phyloP scores from a whole-genome alignment of 139 green algal genomes.

The Eudorina sp. region DNA sequence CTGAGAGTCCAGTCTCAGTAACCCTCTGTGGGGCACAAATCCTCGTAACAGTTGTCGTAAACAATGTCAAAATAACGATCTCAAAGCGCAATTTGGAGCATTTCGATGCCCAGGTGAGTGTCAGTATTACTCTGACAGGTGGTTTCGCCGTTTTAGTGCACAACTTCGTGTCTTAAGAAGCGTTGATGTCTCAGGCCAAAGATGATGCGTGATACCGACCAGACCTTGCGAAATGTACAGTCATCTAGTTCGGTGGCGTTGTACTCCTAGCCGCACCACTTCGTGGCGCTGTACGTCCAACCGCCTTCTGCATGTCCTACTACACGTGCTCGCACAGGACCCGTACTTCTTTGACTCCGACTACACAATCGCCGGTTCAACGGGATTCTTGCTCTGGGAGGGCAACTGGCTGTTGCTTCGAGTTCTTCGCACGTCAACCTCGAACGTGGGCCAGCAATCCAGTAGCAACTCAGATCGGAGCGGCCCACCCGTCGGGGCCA shows the following conservation, averaged over 20 bases:
- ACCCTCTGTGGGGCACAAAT: neutral
- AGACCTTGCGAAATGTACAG: too few relatives aligned
- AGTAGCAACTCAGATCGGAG: neutral
- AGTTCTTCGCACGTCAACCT: neutral
- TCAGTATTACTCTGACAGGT: too few relatives aligned
- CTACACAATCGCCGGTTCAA: conserved; percentile 47
- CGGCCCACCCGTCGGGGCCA: neutral
- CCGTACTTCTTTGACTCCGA: conserved; percentile 46
- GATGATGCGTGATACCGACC: too few relatives aligned
- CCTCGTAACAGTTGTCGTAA: neutral
- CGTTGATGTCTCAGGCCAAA: too few relatives aligned
- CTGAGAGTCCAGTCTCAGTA: too few relatives aligned
- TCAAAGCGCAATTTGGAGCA: conserved; percentile 45
- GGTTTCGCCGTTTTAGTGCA: too few relatives aligned
- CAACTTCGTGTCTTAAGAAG: too few relatives aligned
- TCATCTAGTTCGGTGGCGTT: too few relatives aligned
- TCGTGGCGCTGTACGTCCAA: too few relatives aligned
- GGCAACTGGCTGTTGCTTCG: conserved; percentile 48
- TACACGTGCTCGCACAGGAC: conserved; percentile 37
- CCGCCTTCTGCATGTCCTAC: too few relatives aligned
- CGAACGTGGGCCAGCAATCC: neutral
- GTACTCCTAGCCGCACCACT: too few relatives aligned
- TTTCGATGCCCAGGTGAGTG: conserved; percentile 26
- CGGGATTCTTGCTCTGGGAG: conserved; percentile 49
- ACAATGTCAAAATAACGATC: neutral